A percentile compares a stretch with the other conserved stretches of the same genome.
phyloP scores from a whole-genome alignment of 148 eudicot genomes.

The Cornus suecica region DNA sequence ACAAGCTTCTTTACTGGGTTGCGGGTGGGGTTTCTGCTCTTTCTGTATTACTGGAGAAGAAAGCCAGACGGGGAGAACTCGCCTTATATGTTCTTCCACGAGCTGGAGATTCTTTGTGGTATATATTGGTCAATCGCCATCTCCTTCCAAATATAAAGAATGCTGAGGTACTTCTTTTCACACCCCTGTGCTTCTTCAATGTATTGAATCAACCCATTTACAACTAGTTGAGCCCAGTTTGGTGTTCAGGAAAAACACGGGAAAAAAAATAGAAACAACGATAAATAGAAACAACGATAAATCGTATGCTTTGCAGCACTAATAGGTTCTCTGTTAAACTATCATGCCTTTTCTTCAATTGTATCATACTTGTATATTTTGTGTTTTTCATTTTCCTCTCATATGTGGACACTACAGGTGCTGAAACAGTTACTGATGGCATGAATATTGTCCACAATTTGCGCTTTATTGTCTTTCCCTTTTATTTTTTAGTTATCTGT shows the following conservation, averaged over 20 bases:
- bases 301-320: background rate
- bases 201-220: background rate
- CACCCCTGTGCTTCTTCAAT: background rate
- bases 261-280: background rate
- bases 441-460: background rate
- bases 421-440: background rate
- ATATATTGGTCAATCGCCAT: constrained; percentile 83
- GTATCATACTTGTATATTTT: background rate
- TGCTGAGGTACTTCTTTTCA: constrained; percentile 65
- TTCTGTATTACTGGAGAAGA: constrained; percentile 86
- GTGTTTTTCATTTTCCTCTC: background rate
- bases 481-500: background rate
- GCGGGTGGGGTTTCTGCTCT: constrained; percentile 89
- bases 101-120: constrained; percentile 93
- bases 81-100: constrained; percentile 97
- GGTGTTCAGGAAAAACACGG: background rate
- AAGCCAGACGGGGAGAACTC: constrained; percentile 83
- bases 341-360: background rate
- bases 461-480: background rate
- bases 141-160: constrained; percentile 78
- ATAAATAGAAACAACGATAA: background rate
- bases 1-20: constrained; percentile 95
- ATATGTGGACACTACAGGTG: background rate
- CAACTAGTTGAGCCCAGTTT: background rate
- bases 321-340: background rate